These are phyloP conservation scores for Oenanthe javanica DNA, from an alignment of 140 eudicot species.

Conservation along the genomic window DNA sequence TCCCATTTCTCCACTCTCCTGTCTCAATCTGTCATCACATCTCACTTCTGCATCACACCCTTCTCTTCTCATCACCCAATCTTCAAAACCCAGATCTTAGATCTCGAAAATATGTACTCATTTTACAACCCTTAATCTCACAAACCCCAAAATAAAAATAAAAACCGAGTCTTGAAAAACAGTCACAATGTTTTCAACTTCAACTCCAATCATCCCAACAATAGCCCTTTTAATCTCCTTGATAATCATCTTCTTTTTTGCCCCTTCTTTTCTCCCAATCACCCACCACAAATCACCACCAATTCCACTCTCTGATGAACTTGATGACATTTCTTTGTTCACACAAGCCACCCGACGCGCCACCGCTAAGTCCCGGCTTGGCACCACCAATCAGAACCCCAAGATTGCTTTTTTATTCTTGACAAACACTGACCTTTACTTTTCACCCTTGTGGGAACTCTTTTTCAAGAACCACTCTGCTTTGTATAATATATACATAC, in stretches of 20 bases:
- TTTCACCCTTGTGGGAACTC: conserved; percentile 62
- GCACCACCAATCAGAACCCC: conserved; percentile 43
- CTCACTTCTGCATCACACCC: background rate
- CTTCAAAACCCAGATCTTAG: background rate
- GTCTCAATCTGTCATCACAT: background rate
- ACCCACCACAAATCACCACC: conserved; percentile 32
- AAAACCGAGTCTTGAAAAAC: background rate
- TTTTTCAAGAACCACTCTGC: conserved; percentile 35
- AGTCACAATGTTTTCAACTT: background rate
- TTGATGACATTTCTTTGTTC: conserved; percentile 78
- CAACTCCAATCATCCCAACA: background rate
- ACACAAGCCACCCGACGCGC: conserved; percentile 42
- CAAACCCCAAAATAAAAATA: background rate
- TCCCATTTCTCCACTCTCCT: background rate
- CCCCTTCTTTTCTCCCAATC: conserved; percentile 60
- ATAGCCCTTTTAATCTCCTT: background rate
- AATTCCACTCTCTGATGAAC: conserved; percentile 74
- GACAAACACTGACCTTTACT: conserved; percentile 62
- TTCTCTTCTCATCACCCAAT: background rate
- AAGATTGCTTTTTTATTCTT: conserved; percentile 84
- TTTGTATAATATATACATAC: conserved; percentile 62
- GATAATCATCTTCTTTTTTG: conserved; percentile 15
- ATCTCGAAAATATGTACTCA: background rate
- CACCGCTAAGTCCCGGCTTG: conserved; percentile 43
- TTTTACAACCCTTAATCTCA: background rate